phyloP scores from a whole-genome alignment of 2,329 filamentous ascomycete genomes.

The Fusarium burgessii region DNA sequence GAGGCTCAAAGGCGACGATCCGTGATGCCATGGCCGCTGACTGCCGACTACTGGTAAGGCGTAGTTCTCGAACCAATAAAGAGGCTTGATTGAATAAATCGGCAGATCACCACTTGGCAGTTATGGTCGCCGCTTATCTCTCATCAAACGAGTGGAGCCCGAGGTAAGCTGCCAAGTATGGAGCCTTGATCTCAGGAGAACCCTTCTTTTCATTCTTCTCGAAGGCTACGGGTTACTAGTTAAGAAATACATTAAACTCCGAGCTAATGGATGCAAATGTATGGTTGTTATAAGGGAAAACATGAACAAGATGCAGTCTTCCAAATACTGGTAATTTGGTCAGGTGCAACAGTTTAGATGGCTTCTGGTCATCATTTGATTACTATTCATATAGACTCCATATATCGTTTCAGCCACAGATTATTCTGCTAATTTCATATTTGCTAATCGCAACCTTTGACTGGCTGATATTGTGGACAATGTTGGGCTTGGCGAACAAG shows the following conservation, averaged over 20 bases:
- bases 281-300: accelerated
- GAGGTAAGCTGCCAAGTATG: conserved; percentile 4
- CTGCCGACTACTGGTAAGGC: background rate
- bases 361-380: too few relatives aligned
- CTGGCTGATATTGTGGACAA: background rate
- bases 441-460: accelerated
- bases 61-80: accelerated
- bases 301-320: accelerated
- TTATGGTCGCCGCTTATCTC: conserved; percentile 8
- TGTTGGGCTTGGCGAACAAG: background rate
- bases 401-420: background rate
- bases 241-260: background rate
- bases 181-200: background rate
- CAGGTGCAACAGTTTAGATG: background rate
- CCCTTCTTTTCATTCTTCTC: too few relatives aligned
- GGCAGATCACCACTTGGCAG: conserved; percentile 1
- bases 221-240: background rate
- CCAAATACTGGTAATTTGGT: too few relatives aligned
- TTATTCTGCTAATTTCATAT: background rate
- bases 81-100: background rate
- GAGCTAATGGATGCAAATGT: background rate
- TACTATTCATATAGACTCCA: accelerated
- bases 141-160: conserved; percentile 10
- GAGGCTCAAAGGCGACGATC: background rate
- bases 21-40: too few relatives aligned